phyloP scores from a whole-genome alignment of 2,329 filamentous ascomycete species.

The Calonectria hongkongensis region DNA sequence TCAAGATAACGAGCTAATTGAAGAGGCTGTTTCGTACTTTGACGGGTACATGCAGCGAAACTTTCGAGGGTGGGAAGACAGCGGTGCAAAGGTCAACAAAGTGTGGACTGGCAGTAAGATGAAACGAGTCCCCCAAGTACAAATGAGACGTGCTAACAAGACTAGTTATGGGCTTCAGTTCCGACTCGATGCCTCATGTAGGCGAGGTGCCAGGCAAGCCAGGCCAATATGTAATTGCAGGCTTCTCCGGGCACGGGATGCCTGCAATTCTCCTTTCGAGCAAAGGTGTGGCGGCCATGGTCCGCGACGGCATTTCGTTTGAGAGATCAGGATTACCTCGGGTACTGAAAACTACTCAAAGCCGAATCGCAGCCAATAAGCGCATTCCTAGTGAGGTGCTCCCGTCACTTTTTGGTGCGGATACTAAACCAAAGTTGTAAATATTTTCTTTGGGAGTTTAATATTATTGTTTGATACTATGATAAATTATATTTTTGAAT shows the following conservation, averaged over 20 bases:
- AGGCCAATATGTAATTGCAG: constrained; percentile 66
- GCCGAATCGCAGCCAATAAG: constrained; percentile 49
- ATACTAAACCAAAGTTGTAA: constrained; percentile 25
- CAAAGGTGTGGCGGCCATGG: constrained; percentile 65
- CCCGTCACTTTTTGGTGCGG: constrained; percentile 21
- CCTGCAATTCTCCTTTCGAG: constrained; percentile 64
- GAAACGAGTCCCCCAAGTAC: background rate
- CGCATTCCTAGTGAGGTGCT: constrained; percentile 27
- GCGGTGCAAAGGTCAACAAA: constrained; percentile 56
- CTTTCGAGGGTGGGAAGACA: constrained; percentile 70
- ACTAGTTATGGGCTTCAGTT: constrained; percentile 63
- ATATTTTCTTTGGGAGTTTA: background rate
- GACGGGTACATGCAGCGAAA: constrained; percentile 68
- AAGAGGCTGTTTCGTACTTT: constrained; percentile 65
- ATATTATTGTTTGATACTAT: background rate
- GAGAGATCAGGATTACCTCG: constrained; percentile 61
- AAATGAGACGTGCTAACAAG: background rate
- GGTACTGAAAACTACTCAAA: constrained; percentile 58
- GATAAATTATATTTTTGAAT: background rate
- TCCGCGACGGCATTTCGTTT: constrained; percentile 56
- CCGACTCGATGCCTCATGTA: constrained; percentile 65
- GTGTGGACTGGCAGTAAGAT: constrained; percentile 57
- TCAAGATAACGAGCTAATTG: constrained; percentile 68
- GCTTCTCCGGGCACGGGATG: constrained; percentile 72
- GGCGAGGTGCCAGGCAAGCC: constrained; percentile 59